These are phyloP conservation scores for Aquilaria malaccensis DNA, from an alignment of 345 rosid genomes.

Conservation along the genomic window DNA sequence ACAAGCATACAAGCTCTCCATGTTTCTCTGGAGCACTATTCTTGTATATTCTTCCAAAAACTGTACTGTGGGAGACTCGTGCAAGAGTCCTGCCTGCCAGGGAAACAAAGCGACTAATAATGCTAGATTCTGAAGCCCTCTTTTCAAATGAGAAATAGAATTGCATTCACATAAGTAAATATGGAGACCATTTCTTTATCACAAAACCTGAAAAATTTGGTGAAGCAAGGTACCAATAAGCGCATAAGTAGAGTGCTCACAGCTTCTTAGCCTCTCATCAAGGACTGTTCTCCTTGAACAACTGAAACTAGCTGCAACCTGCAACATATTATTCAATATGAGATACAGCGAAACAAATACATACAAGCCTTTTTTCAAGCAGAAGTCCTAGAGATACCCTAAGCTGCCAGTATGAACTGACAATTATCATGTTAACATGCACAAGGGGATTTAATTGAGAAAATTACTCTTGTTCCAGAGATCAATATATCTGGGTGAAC, in stretches of 20 bases:
- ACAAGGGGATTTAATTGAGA: neutral
- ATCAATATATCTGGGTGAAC: conserved; percentile 85
- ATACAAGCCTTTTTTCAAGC: conserved; percentile 1
- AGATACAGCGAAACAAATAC: neutral
- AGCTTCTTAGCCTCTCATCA: conserved; percentile 81
- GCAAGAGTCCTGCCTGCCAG: conserved; percentile 70
- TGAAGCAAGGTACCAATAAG: conserved; percentile 89
- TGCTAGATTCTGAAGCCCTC: conserved; percentile 10
- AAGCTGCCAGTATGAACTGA: neutral
- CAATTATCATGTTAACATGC: no score
- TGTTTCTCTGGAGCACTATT: conserved; percentile 60
- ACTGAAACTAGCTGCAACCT: conserved; percentile 87
- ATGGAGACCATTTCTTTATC: conserved; percentile 2
- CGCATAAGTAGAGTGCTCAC: conserved; percentile 72
- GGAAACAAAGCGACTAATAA: conserved; percentile 12
- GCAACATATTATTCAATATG: conserved; percentile 8
- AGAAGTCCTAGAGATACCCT: neutral
- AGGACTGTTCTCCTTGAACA: conserved; percentile 86
- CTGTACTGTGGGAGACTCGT: conserved; percentile 48
- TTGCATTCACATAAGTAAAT: conserved; percentile 1
- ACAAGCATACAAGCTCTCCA: conserved; percentile 86
- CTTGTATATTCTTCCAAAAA: conserved; percentile 65
- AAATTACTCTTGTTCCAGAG: conserved; percentile 87
- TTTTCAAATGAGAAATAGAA: conserved; percentile 7
- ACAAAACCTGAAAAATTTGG: conserved; percentile 85